phyloP scores from a whole-genome alignment of 2,329 filamentous ascomycete genomes.

The Celoporthe dispersa region DNA sequence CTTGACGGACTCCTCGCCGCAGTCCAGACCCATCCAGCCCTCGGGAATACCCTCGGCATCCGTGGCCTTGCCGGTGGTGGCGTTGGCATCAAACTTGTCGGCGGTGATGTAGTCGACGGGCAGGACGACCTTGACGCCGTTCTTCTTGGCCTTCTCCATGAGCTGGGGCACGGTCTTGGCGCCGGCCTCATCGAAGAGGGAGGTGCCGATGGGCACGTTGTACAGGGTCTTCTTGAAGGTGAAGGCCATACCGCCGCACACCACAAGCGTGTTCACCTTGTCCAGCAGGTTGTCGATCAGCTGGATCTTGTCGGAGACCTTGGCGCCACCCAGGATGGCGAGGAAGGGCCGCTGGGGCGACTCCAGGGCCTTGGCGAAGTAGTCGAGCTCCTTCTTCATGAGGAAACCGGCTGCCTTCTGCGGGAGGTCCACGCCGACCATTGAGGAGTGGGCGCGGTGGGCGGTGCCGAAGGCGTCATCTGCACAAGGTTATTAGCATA shows the following conservation, averaged over 20 bases:
- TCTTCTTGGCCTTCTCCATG: conserved; percentile 93
- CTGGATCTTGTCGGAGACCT: conserved; percentile 99
- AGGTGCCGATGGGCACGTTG: conserved; percentile 85
- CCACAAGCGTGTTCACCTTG: conserved; percentile 95
- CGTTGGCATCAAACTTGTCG: conserved; percentile 90
- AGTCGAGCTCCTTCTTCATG: conserved; percentile 99
- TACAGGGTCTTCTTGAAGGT: conserved; percentile 99
- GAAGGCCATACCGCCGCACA: conserved; percentile 98
- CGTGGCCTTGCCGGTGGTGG: conserved; percentile 78
- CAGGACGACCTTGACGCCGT: conserved; percentile 93
- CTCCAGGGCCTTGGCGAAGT: conserved; percentile 97
- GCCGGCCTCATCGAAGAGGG: conserved; percentile 90
- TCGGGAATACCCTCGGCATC: conserved; percentile 91
- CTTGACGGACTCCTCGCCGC: conserved; percentile 84
- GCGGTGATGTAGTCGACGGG: conserved; percentile 95
- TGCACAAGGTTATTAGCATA: conserved; percentile 43
- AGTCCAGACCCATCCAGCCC: conserved; percentile 98
- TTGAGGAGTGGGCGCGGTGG: conserved; percentile 97
- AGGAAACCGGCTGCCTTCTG: conserved; percentile 98
- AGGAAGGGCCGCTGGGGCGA: conserved; percentile 93
- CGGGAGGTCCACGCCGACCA: conserved; percentile 95
- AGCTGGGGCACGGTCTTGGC: conserved; percentile 88
- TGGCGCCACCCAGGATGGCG: conserved; percentile 95
- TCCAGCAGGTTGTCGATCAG: conserved; percentile 98
- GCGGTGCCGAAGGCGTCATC: conserved; percentile 98